Base-by-base conservation (phyloP, 352 stramenopile genomes). In the Pythium guiyangense region DNA sequence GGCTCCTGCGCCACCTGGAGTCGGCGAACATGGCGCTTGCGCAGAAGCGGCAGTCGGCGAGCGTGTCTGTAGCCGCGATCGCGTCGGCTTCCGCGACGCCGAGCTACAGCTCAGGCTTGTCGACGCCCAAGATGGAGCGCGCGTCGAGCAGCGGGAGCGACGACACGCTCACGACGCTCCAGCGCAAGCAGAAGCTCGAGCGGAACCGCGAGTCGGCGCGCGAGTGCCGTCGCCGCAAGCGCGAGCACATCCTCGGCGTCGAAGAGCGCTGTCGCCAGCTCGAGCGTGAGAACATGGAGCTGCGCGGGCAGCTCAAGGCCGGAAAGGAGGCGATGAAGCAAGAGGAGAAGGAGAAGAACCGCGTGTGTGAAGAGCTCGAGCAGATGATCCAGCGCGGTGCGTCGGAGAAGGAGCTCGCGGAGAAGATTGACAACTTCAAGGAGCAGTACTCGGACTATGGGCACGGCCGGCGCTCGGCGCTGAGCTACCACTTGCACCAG, bases 391-490 rank as follows among this genome's bases (percentile, higher is more conserved):
- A 88, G 65, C 67, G 79, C 42, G 79, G 77, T 42, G 81, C 82
- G 37, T 86, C 67, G 10, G 92, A 97, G 70, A 86, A 84, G 37
- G 86, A 93, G 55, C 81, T 98, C 8, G 93, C 93, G 49, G 85
- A 96, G 58, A 97, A 97, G 70, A 97, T 98, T 47, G 89, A 98
- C 73, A 97, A 97, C 64, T 97, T 97, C 66, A 96, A 96, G 37
- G 93, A 97, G 68, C 82, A 92, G 69, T 94, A 92, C 70, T 90
- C 78, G 62, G 81, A 93, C 71, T 98, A 98, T 70, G 93, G 93
- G 25, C 82, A 91, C 59, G 88, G 90, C 45, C 86, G 93, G 34
- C 79, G 89, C 44, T 96, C 88, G 40, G 86, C 88, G 54, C 65
- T 94, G 49, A 80, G 75, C 52, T 96, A 92, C 59, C 94, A 97